These are phyloP conservation scores for Dryas drummondii DNA, from an alignment of 306 rosid species.

Conservation along the genomic window DNA sequence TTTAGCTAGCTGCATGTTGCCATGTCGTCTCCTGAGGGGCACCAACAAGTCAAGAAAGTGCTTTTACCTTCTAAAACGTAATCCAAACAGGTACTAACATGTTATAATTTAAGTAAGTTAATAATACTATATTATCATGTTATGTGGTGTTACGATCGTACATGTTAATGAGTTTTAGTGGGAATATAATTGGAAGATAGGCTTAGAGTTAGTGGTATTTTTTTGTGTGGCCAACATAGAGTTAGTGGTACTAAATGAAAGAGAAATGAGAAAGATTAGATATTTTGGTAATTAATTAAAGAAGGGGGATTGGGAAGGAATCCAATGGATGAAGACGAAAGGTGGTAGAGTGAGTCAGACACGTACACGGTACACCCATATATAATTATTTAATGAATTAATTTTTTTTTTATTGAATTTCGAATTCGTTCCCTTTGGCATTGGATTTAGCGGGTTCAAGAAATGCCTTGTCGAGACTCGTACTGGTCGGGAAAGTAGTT, in stretches of 20 bases:
- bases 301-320: constrained; percentile 36
- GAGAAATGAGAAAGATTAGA: constrained; percentile 17
- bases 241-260: constrained; percentile 7
- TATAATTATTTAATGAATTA: background rate
- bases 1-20: too few relatives aligned
- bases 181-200: constrained; percentile 12
- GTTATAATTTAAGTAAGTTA: too few relatives aligned
- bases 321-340: constrained; percentile 58
- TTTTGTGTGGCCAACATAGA: background rate
- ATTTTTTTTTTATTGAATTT: constrained; percentile 20
- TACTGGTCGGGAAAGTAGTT: too few relatives aligned
- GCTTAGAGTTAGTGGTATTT: too few relatives aligned
- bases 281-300: constrained; percentile 8
- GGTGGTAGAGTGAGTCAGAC: constrained; percentile 29
- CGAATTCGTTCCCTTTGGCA: constrained; percentile 13
- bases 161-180: background rate
- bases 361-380: constrained; percentile 37
- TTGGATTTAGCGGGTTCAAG: too few relatives aligned
- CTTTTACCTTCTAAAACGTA: too few relatives aligned
- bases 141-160: too few relatives aligned
- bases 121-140: too few relatives aligned
- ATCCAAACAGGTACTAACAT: too few relatives aligned
- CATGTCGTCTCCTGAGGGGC: too few relatives aligned
- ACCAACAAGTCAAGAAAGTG: too few relatives aligned
- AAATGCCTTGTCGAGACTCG: too few relatives aligned